phyloP scores from a whole-genome alignment of 805 yeast species.

The Barnettozyma wickerhamii region DNA sequence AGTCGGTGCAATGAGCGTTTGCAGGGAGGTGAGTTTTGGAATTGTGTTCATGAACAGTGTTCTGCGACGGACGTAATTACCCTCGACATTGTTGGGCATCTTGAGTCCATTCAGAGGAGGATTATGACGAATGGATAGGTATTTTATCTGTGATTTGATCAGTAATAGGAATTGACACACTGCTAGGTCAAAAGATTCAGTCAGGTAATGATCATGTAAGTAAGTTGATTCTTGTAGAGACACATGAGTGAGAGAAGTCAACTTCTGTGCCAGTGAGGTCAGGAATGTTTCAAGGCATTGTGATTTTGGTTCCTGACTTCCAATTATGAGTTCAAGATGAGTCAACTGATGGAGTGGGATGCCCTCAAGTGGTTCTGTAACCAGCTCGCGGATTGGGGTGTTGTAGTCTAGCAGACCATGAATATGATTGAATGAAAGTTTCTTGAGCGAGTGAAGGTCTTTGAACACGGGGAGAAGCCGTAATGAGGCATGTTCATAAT shows the following conservation, averaged over 20 bases:
- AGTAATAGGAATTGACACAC: slow-evolving; percentile 38
- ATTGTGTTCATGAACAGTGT: slow-evolving; percentile 44
- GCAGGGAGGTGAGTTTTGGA: slow-evolving; percentile 40
- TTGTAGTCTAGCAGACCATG: slow-evolving; percentile 43
- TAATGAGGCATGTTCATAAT: slow-evolving; percentile 33
- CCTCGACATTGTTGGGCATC: slow-evolving; percentile 65
- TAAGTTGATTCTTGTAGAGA: slow-evolving; percentile 32
- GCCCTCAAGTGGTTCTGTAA: slow-evolving; percentile 26
- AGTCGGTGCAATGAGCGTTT: slow-evolving; percentile 52
- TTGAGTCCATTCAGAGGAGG: slow-evolving; percentile 51
- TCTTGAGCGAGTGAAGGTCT: slow-evolving; percentile 23
- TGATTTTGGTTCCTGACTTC: slow-evolving; percentile 46
- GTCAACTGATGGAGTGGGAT: slow-evolving; percentile 33
- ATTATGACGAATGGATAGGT: slow-evolving; percentile 50
- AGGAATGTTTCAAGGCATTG: slow-evolving; percentile 43
- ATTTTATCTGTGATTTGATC: slow-evolving; percentile 32
- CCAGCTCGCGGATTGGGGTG: slow-evolving; percentile 29
- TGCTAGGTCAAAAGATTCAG: slow-evolving; percentile 51
- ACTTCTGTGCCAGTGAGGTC: slow-evolving; percentile 31
- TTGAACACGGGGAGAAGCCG: slow-evolving; percentile 30
- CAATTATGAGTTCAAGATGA: slow-evolving; percentile 47
- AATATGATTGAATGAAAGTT: slow-evolving; percentile 38
- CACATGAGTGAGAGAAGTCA: slow-evolving; percentile 23
- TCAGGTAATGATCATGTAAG: slow-evolving; percentile 41
- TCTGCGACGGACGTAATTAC: slow-evolving; percentile 61